Conservation (phyloP, 768 basidiomycete species). For the Auricularia sp. region DNA sequence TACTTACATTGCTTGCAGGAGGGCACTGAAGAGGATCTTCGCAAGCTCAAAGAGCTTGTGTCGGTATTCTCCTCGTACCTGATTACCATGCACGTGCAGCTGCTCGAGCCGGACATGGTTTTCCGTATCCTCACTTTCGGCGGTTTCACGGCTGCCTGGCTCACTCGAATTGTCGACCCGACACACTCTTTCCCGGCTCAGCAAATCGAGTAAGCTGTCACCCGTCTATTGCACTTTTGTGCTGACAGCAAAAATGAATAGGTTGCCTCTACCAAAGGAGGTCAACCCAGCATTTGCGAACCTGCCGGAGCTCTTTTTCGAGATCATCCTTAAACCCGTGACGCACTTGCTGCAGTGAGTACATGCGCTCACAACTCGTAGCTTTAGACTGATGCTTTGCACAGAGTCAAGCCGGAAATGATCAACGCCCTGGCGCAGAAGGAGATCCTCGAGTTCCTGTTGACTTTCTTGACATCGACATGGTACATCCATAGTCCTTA, state of each 20-base stretch:
- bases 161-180: conserved; percentile 84
- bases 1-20: no score
- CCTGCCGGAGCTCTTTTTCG: conserved; percentile 87
- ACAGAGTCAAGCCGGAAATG: conserved; percentile 62
- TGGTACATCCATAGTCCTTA: conserved; percentile 99
- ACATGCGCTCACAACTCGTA: background rate
- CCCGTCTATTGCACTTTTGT: background rate
- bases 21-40: background rate
- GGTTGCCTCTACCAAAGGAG: conserved; percentile 75
- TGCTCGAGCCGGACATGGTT: conserved; percentile 78
- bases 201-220: conserved; percentile 43
- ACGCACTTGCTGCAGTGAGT: background rate
- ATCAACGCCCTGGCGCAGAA: conserved; percentile 77
- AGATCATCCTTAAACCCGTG: conserved; percentile 20
- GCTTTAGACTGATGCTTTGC: background rate
- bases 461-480: conserved; percentile 88
- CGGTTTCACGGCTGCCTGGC: conserved; percentile 89
- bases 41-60: background rate
- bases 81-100: conserved; percentile 65
- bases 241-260: conserved; percentile 20
- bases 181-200: conserved; percentile 63
- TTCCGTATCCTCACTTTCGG: conserved; percentile 72
- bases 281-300: conserved; percentile 78
- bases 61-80: background rate
- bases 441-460: conserved; percentile 74